Evolutionary conservation across 2,329 filamentous ascomycete species (phyloP).

Genomic region (Pyrenochaeta sp.): DNA sequence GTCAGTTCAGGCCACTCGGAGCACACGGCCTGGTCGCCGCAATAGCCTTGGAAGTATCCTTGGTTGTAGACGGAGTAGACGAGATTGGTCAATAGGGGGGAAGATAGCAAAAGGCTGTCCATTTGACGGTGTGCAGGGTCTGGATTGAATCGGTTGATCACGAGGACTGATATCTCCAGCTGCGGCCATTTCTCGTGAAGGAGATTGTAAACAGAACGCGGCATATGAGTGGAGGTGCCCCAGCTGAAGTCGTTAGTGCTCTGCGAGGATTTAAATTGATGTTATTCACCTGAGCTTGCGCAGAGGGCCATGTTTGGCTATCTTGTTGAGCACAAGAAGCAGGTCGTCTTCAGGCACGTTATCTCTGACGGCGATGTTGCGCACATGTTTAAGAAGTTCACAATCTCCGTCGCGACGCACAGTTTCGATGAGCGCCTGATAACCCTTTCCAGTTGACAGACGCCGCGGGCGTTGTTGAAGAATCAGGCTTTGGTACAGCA

Average conservation of each 20-base stretch:
- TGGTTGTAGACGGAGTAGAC: slow-evolving; percentile 3
- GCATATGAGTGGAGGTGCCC: slow-evolving; percentile 1
- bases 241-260: slow-evolving; percentile 2
- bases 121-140: not conserved
- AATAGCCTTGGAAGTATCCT: not conserved
- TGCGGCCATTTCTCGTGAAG: slow-evolving; percentile 8
- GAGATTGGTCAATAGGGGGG: slow-evolving; percentile 3
- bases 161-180: slow-evolving; percentile 4
- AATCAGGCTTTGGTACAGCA: slow-evolving; percentile 3
- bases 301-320: not conserved
- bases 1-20: slow-evolving; percentile 10
- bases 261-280: not conserved
- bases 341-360: slow-evolving; percentile 3
- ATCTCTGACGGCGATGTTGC: slow-evolving; percentile 3
- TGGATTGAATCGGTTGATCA: not conserved
- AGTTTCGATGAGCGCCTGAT: not conserved
- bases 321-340: slow-evolving; percentile 1
- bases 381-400: slow-evolving; percentile 3
- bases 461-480: not conserved
- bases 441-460: not conserved
- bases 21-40: not conserved
- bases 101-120: slow-evolving; percentile 7
- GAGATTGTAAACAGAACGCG: not conserved
- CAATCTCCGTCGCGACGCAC: not conserved
- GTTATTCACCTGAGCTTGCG: slow-evolving; percentile 2